A percentile compares a stretch with the other conserved stretches of the same genome.
Conservation (phyloP, 1,284 basidiomycete species). For the Schizophyllum commune region DNA sequence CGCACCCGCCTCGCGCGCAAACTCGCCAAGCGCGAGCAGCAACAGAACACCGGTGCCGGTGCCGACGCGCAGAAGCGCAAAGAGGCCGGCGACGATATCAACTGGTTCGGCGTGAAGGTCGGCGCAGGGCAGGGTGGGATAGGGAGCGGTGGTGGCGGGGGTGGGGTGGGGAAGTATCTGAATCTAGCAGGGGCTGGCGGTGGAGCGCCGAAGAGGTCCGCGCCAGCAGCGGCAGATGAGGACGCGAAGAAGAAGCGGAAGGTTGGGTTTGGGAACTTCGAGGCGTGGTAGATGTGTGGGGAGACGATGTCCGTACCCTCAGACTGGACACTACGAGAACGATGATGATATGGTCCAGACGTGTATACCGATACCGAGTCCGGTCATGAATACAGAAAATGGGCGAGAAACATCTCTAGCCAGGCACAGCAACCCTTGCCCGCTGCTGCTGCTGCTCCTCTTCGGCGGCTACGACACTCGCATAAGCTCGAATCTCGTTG, state of each 20-base stretch:
- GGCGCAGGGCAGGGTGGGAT: constrained; percentile 33
- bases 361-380: too few relatives aligned
- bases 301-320: too few relatives aligned
- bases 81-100: constrained; percentile 56
- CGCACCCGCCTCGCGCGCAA: constrained; percentile 70
- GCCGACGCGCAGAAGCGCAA: constrained; percentile 22
- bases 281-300: constrained; percentile 47
- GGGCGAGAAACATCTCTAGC: constrained; percentile 20
- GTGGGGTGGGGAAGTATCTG: constrained; percentile 56
- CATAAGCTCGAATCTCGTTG: background rate
- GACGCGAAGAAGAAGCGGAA: constrained; percentile 68
- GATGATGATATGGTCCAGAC: too few relatives aligned
- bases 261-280: constrained; percentile 76
- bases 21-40: constrained; percentile 57
- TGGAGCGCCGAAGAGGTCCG: constrained; percentile 34
- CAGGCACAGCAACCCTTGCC: constrained; percentile 37
- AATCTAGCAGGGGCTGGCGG: constrained; percentile 17
- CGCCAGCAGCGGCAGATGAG: constrained; percentile 16
- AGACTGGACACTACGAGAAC: too few relatives aligned
- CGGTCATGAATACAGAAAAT: background rate
- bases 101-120: constrained; percentile 81
- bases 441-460: background rate
- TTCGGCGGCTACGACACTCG: background rate
- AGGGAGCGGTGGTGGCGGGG: constrained; percentile 20
- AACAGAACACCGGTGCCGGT: constrained; percentile 33